Evolutionary conservation across 306 rosid genomes (phyloP), one percentile per base, ranked within the genome.

Genomic region (Trichosanthes cucumerina): DNA sequence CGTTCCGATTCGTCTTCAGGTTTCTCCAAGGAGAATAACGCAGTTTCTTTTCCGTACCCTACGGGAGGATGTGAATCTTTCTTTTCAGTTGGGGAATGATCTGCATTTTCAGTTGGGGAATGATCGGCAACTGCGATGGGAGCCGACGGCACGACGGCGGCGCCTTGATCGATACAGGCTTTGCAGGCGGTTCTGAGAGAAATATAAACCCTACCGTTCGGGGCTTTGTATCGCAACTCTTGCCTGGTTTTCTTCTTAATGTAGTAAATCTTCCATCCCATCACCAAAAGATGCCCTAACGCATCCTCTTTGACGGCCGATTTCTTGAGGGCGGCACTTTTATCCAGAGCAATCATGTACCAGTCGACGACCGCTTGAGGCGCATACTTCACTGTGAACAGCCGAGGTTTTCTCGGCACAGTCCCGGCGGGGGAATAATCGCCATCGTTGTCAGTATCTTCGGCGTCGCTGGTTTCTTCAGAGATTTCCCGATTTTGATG

Each of bases 131-230:
- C 33, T 63, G 7, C 7, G 46, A 73, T 50, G 41, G 54, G 5
- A 16, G 56, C 7, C n/a, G 19, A 1, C 49, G 49, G 14, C 78
- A 16, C 10, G 16, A 68, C 19, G 58, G 44, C 11, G 43, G 44
- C 28, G 19, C 81, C 83, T 0, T 81, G 82, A 4, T 86, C 70
- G 0, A 89, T 83, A 21, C 78, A 87, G 23, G 58, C 72, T 49
- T 85, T 44, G 75, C 96, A 93, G 0, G 98, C 96, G 1, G 63
- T 70, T 56, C 83, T 80, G 4, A 93, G 96, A 33, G 93, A 85
- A 62, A 54, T 70, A 72, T 79, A 81, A 9, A 52, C 56, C 68
- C 72, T 91, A 8, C 91, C 93, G 26, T 6, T 69, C 0, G 96
- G 91, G 8, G 89, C 83, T 23, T 64, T 63, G 65, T 89, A 93